Conservation (phyloP, 169 alveolate genomes). For the Cryptosporidium parvum region DNA sequence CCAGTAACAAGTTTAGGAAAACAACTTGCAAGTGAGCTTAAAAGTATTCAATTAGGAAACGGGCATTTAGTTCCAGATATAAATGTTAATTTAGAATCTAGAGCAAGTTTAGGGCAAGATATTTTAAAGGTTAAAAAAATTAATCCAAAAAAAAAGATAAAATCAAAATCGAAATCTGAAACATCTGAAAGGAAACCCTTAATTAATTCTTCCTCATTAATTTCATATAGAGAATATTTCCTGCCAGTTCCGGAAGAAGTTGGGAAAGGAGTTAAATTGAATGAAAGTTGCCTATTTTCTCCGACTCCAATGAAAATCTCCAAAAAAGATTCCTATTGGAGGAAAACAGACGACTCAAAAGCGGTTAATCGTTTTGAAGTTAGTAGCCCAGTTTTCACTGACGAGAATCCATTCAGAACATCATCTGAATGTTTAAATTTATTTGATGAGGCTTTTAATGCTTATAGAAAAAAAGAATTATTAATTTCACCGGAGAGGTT, state of each 20-base stretch:
- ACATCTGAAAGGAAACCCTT: background rate
- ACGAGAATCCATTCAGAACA: slow-evolving; percentile 16
- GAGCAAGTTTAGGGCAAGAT: background rate
- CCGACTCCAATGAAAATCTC: slow-evolving; percentile 60
- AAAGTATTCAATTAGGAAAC: slow-evolving; percentile 1
- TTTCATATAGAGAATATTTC: slow-evolving; percentile 10
- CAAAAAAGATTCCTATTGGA: slow-evolving; percentile 24
- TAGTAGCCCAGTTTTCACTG: background rate
- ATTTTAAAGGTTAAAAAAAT: background rate
- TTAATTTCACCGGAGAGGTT: slow-evolving; percentile 55
- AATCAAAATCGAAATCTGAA: background rate
- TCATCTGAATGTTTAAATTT: slow-evolving; percentile 55
- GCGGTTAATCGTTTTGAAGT: background rate
- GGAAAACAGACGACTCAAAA: slow-evolving; percentile 13
- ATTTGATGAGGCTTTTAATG: slow-evolving; percentile 32
- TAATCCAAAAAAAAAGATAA: background rate
- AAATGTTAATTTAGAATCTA: background rate
- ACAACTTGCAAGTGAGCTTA: slow-evolving; percentile 17
- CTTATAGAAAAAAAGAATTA: slow-evolving; percentile 11
- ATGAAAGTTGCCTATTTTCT: slow-evolving; percentile 21
- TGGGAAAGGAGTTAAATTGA: slow-evolving; percentile 44
- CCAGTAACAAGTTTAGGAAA: slow-evolving; percentile 42
- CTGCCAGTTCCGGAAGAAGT: background rate
- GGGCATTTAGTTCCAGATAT: too few relatives aligned
- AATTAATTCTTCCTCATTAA: background rate